phyloP scores from a whole-genome alignment of 345 rosid genomes.

The Schrenkiella parvula region DNA sequence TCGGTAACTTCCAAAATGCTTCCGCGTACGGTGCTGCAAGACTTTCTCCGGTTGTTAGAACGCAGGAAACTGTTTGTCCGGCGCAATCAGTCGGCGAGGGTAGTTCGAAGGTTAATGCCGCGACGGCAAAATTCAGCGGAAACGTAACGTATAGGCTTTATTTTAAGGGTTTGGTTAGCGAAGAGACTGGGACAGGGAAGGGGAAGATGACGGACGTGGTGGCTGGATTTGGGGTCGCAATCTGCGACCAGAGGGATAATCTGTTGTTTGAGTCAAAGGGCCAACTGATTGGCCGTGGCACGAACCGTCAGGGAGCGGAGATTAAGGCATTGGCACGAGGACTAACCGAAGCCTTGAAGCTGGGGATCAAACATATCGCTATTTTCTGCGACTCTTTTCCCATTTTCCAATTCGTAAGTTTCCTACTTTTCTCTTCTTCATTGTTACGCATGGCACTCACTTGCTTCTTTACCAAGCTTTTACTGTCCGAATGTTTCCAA shows the following conservation, averaged over 20 bases:
- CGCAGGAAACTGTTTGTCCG: not conserved
- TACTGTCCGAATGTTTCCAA: not conserved
- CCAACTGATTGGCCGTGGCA: conserved; percentile 8
- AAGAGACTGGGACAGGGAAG: conserved; percentile 27
- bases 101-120: conserved; percentile 41
- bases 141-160: conserved; percentile 27
- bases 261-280: conserved; percentile 44
- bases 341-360: conserved; percentile 2
- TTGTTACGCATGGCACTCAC: not conserved
- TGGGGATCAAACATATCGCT: conserved; percentile 18
- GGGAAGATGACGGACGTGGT: conserved; percentile 20
- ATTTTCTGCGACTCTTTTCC: conserved; percentile 11
- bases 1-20: not conserved
- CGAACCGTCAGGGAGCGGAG: conserved; percentile 22
- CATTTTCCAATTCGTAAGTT: conserved; percentile 28
- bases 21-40: not conserved
- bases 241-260: conserved; percentile 41
- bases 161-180: conserved; percentile 45
- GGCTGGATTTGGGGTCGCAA: conserved; percentile 51
- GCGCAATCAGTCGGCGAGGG: conserved; percentile 35
- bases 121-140: not conserved
- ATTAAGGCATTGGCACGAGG: conserved; percentile 25
- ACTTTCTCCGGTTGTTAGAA: not conserved
- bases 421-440: not conserved
- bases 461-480: not conserved